Evolutionary conservation across 2,329 filamentous ascomycete genomes (phyloP).

Genomic region (Clathrospora elynae): DNA sequence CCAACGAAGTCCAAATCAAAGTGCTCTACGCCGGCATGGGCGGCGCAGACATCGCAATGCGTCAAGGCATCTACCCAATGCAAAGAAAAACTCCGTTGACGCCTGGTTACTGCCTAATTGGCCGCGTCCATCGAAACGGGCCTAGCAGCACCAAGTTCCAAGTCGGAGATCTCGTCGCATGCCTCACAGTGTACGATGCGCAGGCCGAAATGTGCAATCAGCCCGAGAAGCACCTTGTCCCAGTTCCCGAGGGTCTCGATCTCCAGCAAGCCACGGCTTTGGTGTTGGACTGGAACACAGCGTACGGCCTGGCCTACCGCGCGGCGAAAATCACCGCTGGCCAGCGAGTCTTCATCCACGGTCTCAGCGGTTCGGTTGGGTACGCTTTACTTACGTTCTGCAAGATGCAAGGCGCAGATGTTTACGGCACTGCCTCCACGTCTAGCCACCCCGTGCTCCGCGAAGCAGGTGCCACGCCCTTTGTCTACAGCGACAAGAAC

Average conservation of each 20-base stretch:
- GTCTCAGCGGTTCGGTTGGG: constrained; percentile 58
- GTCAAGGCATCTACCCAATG: constrained; percentile 55
- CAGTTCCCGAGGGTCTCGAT: constrained; percentile 51
- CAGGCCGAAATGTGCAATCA: constrained; percentile 56
- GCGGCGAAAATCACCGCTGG: constrained; percentile 50
- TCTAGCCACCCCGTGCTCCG: constrained; percentile 53
- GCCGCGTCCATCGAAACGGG: constrained; percentile 51
- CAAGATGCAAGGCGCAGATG: constrained; percentile 52
- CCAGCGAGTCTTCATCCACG: constrained; percentile 58
- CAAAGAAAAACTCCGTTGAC: constrained; percentile 55
- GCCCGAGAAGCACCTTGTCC: constrained; percentile 54
- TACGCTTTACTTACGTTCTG: constrained; percentile 52
- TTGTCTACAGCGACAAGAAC: constrained; percentile 56
- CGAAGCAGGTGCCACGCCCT: constrained; percentile 50
- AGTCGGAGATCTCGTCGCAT: constrained; percentile 33
- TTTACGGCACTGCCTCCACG: constrained; percentile 57
- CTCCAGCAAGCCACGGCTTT: constrained; percentile 51
- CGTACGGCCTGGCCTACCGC: constrained; percentile 40
- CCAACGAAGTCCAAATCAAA: constrained; percentile 55
- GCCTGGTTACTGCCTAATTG: constrained; percentile 57
- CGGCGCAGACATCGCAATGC: constrained; percentile 58
- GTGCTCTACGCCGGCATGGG: constrained; percentile 57
- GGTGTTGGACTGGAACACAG: constrained; percentile 54
- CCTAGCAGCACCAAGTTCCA: constrained; percentile 36
- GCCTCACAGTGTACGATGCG: constrained; percentile 38